A percentile compares a stretch with the other conserved stretches of the same genome.
phyloP scores from a whole-genome alignment of 2,329 filamentous ascomycete species.

The Bipolaris gigantea region DNA sequence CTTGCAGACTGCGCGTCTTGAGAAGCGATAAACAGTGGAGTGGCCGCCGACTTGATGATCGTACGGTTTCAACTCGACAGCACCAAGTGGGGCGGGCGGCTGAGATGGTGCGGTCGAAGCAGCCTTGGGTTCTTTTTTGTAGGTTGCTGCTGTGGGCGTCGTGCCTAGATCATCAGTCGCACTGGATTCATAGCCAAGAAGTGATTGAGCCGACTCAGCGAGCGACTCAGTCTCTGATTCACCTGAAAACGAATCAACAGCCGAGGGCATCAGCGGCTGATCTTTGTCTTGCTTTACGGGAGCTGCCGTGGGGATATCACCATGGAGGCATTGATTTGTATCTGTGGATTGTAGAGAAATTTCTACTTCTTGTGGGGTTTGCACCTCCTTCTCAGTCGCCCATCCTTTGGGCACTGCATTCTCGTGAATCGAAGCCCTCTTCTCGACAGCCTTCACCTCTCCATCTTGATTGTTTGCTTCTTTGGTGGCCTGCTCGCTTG shows the following conservation, averaged over 20 bases:
- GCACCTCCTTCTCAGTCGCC: conserved; percentile 34
- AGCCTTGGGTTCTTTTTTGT: conserved; percentile 35
- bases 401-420: conserved; percentile 35
- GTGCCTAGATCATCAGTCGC: conserved; percentile 56
- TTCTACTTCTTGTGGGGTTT: conserved; percentile 58
- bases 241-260: conserved; percentile 36
- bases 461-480: conserved; percentile 29
- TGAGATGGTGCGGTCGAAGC: conserved; percentile 35
- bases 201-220: conserved; percentile 48
- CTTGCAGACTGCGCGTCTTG: conserved; percentile 92
- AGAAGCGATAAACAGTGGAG: conserved; percentile 95
- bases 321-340: conserved; percentile 63
- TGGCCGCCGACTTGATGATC: conserved; percentile 97
- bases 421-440: conserved; percentile 30
- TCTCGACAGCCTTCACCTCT: conserved; percentile 31
- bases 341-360: conserved; percentile 63
- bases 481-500: conserved; percentile 42
- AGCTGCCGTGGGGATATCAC: conserved; percentile 54
- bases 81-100: conserved; percentile 69
- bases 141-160: conserved; percentile 41
- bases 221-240: conserved; percentile 49
- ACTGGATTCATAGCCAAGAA: conserved; percentile 56
- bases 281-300: conserved; percentile 44
- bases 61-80: conserved; percentile 95
- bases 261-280: conserved; percentile 42